Evolutionary conservation across 2,329 filamentous ascomycete genomes (phyloP).

Genomic region (Venturia effusa): DNA sequence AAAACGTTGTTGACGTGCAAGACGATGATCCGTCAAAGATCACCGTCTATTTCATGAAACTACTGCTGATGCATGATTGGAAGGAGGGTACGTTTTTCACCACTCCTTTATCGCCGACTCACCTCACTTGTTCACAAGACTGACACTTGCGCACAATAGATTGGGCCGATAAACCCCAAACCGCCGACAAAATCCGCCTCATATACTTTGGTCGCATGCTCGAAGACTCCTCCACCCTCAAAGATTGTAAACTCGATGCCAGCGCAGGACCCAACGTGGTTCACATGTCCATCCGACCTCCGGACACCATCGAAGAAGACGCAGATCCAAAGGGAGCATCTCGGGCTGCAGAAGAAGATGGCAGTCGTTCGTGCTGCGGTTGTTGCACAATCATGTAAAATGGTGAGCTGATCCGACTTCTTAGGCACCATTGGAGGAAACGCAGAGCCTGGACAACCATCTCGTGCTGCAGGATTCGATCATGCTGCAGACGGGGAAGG

Average conservation of each 20-base stretch:
- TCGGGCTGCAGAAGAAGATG: not conserved
- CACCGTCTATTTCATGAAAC: constrained; percentile 87
- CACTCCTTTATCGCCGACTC: not conserved
- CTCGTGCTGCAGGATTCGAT: not conserved
- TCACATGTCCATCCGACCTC: constrained; percentile 88
- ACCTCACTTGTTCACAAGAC: not conserved
- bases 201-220: constrained; percentile 87
- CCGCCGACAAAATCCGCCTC: constrained; percentile 78
- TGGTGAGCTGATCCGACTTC: constrained; percentile 49
- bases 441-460: constrained; percentile 32
- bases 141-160: constrained; percentile 33
- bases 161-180: constrained; percentile 79
- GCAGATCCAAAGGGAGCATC: constrained; percentile 32
- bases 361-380: not conserved
- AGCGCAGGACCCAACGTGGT: constrained; percentile 68
- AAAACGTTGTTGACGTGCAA: constrained; percentile 54
- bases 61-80: constrained; percentile 90
- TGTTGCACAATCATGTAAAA: not conserved
- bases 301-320: constrained; percentile 71
- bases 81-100: constrained; percentile 47
- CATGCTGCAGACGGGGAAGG: not conserved
- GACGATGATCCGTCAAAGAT: constrained; percentile 76
- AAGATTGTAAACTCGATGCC: constrained; percentile 64
- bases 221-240: constrained; percentile 72
- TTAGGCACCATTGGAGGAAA: constrained; percentile 73